Evolutionary conservation across 2,329 filamentous ascomycete species (phyloP), one percentile per base, ranked within the genome.

Genomic region (Fusarium sp.): DNA sequence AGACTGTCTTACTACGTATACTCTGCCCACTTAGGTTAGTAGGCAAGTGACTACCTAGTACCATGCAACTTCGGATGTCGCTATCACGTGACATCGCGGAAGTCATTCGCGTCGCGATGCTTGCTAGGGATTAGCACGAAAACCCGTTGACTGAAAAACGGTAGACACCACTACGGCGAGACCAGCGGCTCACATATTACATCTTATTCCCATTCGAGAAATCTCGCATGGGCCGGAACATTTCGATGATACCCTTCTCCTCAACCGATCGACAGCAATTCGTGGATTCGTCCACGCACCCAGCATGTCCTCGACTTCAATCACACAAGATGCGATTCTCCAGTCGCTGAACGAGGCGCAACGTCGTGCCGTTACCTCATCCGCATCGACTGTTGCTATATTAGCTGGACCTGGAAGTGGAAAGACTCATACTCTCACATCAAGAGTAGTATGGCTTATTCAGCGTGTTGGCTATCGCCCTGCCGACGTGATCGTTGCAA

Each of bases 351-450:
- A 89, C 67, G 70, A 79, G 37, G 86, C 86, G 17, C 87, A 89
- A 76, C 77, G 80, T 25, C 83, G 81, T 11, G 87, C 87, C 5
- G 87, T 88, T 31, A 85, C 81, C 20, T 87, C 86, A 7, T 70
- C 77, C 31, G 79, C 83, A 4, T 70, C 81, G 11, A 88, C 86
- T 0, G 85, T 91, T 18, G 89, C 89, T 47, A 91, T 91, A 56
- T 79, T 91, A 41, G 89, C 89, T 37, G 88, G 88, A 0, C 89
- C 87, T 5, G 89, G 89, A 18, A 90, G 88, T 63, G 95, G 96
- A 20, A 98, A 99, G 80, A 99, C 95, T 15, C 96, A 97, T 78
- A 98, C 96, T 1, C 84, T 99, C 53, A 97, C 94, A 0, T 93
- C 94, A 42, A 91, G 96, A 65, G 93, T 97, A 58, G 94, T 94